phyloP scores from a whole-genome alignment of 228 moss, liverwort and hornwort species.

The Sphagnum magellanicum region DNA sequence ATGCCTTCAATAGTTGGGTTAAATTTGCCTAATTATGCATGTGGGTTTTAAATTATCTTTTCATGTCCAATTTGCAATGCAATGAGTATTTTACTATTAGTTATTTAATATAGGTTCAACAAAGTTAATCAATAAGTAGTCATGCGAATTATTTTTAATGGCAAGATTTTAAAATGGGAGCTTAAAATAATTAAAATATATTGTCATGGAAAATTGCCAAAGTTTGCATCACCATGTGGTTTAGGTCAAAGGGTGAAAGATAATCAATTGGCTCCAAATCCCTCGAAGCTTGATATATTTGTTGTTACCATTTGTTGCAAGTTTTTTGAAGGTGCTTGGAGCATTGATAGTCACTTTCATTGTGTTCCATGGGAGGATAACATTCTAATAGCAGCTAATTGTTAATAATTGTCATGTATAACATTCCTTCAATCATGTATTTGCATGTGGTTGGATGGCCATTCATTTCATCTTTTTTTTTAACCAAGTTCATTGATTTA shows the following conservation, averaged over 20 bases:
- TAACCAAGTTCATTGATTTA: background rate
- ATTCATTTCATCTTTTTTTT: background rate
- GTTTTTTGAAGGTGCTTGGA: slow-evolving; percentile 85
- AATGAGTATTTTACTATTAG: slow-evolving; percentile 68
- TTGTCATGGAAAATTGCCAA: too few species aligned
- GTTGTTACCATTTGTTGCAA: slow-evolving; percentile 5
- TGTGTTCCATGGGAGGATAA: slow-evolving; percentile 57
- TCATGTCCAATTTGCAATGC: slow-evolving; percentile 57
- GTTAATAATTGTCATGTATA: too few species aligned
- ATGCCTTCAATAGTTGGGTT: too few species aligned
- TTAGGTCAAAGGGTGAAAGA: too few species aligned
- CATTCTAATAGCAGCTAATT: slow-evolving; percentile 31
- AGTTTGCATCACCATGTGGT: too few species aligned
- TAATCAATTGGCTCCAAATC: background rate
- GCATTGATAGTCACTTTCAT: slow-evolving; percentile 86
- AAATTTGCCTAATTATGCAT: too few species aligned
- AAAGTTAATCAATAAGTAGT: slow-evolving; percentile 46
- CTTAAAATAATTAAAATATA: too few species aligned
- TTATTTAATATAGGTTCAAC: slow-evolving; percentile 72
- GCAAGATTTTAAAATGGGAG: too few species aligned
- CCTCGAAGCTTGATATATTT: background rate
- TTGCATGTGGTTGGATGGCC: too few species aligned
- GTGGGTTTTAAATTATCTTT: background rate
- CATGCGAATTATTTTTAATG: background rate
- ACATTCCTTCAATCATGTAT: too few species aligned